Evolutionary conservation across 2,329 filamentous ascomycete species (phyloP), one percentile per base, ranked within the genome.

Genomic region (Pseudogymnoascus sp.): DNA sequence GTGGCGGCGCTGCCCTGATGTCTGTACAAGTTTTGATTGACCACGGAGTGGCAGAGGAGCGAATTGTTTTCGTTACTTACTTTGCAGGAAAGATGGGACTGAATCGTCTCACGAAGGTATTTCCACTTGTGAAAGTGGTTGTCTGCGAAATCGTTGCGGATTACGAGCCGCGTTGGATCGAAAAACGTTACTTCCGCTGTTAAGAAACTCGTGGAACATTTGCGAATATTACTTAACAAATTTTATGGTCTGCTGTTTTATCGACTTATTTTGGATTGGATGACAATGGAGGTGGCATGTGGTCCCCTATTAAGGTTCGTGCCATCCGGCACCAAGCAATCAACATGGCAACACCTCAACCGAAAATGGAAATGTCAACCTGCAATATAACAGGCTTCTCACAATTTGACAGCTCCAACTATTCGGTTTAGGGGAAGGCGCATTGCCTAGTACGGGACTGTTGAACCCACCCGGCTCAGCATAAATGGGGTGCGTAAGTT

Each of bases 21-120:
- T 92, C 95, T 0, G 93, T 97, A 45, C 89, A 95, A 72, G 91
- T 97, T n/a, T 79, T 99, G 62, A 86, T 96, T 14, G 95, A 99
- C 74, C 93, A 97, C 72, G 95, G 95, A 10, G 93, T 97, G 5
- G 78, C 85, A 5, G 87, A 95, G 72, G 84, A 91, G 54, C 87
- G 83, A 68, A 96, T 99, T 68, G 90, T 97, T 36, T 88, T 97
- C 73, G 93, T 96, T 40, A 96, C 93, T 3, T 97, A 96, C 73
- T 89, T 91, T 68, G 93, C 93, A 3, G 93, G 93, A 7, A 86
- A 86, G 68, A 85, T 90, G 69, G 95, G 93, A 0, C 75, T 97
- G 66, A 91, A 95, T 72, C 83, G 95, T 67, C 77, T 99, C 70
- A 89, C 91, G 66, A 91, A 88, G 64, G 95, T 96, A 2, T 99